phyloP scores from a whole-genome alignment of 371 early-diverging fungal species.

The Mortierella sp. region DNA sequence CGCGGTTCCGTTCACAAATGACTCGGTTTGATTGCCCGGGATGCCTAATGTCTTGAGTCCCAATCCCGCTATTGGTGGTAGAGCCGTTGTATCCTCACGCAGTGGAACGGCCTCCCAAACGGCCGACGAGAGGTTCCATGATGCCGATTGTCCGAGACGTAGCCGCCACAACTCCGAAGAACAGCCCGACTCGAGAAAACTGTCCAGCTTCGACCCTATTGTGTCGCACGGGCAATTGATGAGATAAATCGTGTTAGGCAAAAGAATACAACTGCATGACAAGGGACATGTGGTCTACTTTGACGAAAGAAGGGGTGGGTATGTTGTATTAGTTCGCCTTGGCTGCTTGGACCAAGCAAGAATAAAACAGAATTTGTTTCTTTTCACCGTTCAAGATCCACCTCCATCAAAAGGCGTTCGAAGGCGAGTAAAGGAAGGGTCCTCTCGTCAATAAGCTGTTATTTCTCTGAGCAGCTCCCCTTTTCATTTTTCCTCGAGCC shows the following conservation, averaged over 20 bases:
- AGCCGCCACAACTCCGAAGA: conserved; percentile 43
- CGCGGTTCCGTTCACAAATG: conserved; percentile 28
- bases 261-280: neutral
- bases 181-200: conserved; percentile 37
- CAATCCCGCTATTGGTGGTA: conserved; percentile 42
- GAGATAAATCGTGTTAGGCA: neutral
- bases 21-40: conserved; percentile 35
- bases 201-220: conserved; percentile 37
- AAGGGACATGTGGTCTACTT: neutral
- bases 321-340: neutral
- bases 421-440: neutral
- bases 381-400: neutral
- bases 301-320: neutral
- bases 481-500: neutral
- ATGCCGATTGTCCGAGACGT: conserved; percentile 28
- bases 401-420: too few species aligned
- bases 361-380: neutral
- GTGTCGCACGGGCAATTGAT: neutral
- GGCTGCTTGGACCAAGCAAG: neutral
- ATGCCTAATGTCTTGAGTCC: conserved; percentile 45
- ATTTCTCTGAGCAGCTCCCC: neutral
- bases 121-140: conserved; percentile 44
- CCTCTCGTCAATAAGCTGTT: neutral
- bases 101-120: conserved; percentile 40
- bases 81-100: conserved; percentile 12